Evolutionary conservation across 2,329 filamentous ascomycete species (phyloP).

Genomic region (Davidsoniella virescens): DNA sequence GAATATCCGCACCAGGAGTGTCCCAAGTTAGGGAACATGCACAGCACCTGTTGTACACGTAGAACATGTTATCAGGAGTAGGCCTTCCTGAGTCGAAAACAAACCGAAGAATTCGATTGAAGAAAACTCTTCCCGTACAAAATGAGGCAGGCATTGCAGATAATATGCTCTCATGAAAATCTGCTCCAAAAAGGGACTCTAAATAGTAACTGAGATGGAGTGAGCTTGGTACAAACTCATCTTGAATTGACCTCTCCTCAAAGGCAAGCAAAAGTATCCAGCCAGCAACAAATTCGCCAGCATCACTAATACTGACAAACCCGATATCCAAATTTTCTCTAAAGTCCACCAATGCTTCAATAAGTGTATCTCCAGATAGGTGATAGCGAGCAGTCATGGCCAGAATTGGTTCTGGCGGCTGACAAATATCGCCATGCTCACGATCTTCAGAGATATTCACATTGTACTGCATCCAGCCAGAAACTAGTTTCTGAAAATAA

Average conservation of each 20-base stretch:
- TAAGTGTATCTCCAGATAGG: not conserved
- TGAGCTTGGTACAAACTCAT: too few relatives aligned
- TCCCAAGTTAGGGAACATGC: not conserved
- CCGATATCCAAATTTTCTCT: not conserved
- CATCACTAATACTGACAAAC: not conserved
- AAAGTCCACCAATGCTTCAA: not conserved
- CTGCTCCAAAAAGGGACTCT: too few relatives aligned
- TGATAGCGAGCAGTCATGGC: not conserved
- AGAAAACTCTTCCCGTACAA: not conserved
- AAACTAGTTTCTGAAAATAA: not conserved
- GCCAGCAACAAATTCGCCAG: not conserved
- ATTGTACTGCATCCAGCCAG: not conserved
- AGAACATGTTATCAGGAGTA: not conserved
- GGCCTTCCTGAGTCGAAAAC: not conserved
- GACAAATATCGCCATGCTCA: not conserved
- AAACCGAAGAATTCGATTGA: not conserved
- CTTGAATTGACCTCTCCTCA: too few relatives aligned
- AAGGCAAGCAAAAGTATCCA: too few relatives aligned
- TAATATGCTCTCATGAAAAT: too few relatives aligned
- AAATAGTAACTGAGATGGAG: too few relatives aligned
- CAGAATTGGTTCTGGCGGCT: not conserved
- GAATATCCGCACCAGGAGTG: not conserved
- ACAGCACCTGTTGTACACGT: not conserved
- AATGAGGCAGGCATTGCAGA: too few relatives aligned
- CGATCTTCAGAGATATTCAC: not conserved